Conservation (phyloP, 176 grass and related monocot species). For the barley (Hordeum vulgare) region DNA sequence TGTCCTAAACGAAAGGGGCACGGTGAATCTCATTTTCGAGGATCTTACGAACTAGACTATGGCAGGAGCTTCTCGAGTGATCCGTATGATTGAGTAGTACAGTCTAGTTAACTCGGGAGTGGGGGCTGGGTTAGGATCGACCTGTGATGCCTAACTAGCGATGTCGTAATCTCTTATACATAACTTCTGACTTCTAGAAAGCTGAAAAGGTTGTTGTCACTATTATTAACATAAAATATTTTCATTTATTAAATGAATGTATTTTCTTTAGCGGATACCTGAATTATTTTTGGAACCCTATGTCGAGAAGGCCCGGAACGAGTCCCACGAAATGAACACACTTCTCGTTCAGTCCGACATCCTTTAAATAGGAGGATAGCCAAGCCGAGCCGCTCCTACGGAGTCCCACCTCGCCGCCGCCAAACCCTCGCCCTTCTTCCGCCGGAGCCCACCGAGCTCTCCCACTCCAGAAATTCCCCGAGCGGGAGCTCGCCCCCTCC, state of each 20-base stretch:
- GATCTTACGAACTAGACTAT: too few relatives aligned
- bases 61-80: too few relatives aligned
- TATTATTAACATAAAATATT: too few relatives aligned
- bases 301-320: neutral
- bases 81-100: too few relatives aligned
- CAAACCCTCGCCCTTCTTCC: neutral
- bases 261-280: neutral
- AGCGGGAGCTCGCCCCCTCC: neutral
- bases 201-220: too few relatives aligned
- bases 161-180: too few relatives aligned
- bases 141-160: too few relatives aligned
- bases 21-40: too few relatives aligned
- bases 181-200: too few relatives aligned
- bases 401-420: neutral
- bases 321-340: neutral
- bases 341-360: neutral
- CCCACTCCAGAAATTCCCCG: neutral
- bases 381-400: neutral
- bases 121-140: too few relatives aligned
- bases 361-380: conserved; percentile 19
- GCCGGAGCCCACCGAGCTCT: neutral
- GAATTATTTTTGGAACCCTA: neutral
- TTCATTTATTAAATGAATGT: neutral
- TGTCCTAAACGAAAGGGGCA: too few relatives aligned
- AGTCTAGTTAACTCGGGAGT: too few relatives aligned